phyloP scores from a whole-genome alignment of 257 asterid genomes.

The Pogostemon cablin region DNA sequence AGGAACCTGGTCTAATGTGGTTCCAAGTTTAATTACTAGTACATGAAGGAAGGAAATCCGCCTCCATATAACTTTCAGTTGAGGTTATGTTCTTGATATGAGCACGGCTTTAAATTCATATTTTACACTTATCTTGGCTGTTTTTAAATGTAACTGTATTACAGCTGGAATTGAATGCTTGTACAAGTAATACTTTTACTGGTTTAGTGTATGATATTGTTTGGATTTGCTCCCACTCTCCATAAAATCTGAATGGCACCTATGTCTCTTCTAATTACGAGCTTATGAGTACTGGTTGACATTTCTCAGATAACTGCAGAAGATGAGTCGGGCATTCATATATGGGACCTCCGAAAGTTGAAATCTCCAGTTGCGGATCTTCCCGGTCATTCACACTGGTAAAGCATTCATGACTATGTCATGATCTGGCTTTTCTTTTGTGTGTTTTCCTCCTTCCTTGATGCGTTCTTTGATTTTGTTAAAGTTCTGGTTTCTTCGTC shows the following conservation, averaged over 20 bases:
- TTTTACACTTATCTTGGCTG: conserved; percentile 12
- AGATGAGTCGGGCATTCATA: conserved; percentile 91
- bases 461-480: conserved; percentile 2
- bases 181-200: neutral
- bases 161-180: conserved; percentile 30
- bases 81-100: conserved; percentile 2
- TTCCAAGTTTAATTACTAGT: conserved; percentile 13
- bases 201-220: conserved; percentile 14
- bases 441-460: neutral
- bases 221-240: conserved; percentile 22
- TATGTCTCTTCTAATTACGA: conserved; percentile 6
- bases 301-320: conserved; percentile 87
- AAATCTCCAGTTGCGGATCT: conserved; percentile 78
- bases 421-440: conserved; percentile 25
- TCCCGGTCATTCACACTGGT: conserved; percentile 99
- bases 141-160: conserved; percentile 12
- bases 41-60: neutral
- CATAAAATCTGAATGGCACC: conserved; percentile 18
- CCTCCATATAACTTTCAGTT: conserved; percentile 15
- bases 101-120: neutral
- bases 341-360: conserved; percentile 90
- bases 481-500: conserved; percentile 18
- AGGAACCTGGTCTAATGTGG: neutral
- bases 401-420: conserved; percentile 29
- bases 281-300: conserved; percentile 25